Base-by-base conservation (phyloP, 202 grass and related monocot genomes). In the Elaeis oleifera region DNA sequence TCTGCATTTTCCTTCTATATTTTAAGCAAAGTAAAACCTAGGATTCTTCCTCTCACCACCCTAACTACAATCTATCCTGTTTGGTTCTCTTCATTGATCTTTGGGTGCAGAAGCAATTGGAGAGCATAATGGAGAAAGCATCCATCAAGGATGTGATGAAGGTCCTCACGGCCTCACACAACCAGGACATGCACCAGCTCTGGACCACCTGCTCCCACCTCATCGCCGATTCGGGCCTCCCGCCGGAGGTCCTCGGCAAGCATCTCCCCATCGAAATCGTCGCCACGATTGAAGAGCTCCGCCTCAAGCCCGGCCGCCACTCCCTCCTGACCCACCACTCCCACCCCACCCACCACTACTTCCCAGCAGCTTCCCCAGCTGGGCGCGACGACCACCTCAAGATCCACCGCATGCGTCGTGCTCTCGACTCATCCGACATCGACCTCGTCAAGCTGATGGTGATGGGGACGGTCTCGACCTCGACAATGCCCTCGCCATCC, bases 91-190 rank as follows among this genome's bases (percentile, higher is more conserved):
- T 9, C 32, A 36, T 36, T 36, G 8, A 36, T 63, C 1, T 60
- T 52, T 20, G 55, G 3, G 51, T 54, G 80, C 87, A 96, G 91
- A 96, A 96, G 76, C 91, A 96, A 70, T 77, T 96, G 49, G 87
- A 79, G 8, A 81, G 76, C 16, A 85, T 91, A 79, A 84, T 96
- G 58, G 91, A 96, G 81, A 96, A 96, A 67, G 91, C 91, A 19
- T 89, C 91, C 44, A 91, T 96, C 71, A 87, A 91, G 80, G 91
- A 96, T 72, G 91, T 96, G 54, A 96, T 96, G 91, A 96, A 91
- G 76, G 91, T 96, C 48, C 81, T 96, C 2, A 61, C 89, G 73
- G 91, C 91, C 57, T 90, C 91, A 24, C 25, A 87, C 56, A 90
- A 91, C 81, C 91, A 90, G 75, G 91, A 96, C 58, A 70, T 85